Percentiles rank a stretch among this genome's conserved stretches.
phyloP scores from a whole-genome alignment of 495 filamentous ascomycete genomes.

The Penicillium steckii region DNA sequence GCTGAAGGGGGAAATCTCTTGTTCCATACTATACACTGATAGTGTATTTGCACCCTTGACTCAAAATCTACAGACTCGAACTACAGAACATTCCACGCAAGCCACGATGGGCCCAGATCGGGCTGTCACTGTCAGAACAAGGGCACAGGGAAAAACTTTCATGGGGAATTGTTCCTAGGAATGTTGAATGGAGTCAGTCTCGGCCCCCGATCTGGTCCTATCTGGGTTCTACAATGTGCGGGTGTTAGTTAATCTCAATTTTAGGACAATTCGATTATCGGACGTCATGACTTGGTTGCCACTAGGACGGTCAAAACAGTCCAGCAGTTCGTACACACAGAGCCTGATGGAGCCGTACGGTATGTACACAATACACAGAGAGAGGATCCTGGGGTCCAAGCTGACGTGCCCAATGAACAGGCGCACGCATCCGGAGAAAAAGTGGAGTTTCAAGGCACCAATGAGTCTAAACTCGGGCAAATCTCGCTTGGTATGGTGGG shows the following conservation, averaged over 20 bases:
- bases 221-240: no score
- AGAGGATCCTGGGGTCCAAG: conserved; percentile 28
- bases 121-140: no score
- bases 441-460: conserved; percentile 22
- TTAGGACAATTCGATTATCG: neutral
- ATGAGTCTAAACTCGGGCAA: conserved; percentile 18
- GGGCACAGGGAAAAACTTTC: neutral
- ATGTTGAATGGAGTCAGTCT: no score
- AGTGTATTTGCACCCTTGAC: no score
- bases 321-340: conserved; percentile 13
- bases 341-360: conserved; percentile 11
- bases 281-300: conserved; percentile 34
- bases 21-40: no score
- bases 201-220: no score
- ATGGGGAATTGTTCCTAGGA: neutral
- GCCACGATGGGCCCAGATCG: neutral
- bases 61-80: no score
- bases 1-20: no score
- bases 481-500: conserved; percentile 18
- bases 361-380: conserved; percentile 2
- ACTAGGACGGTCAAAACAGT: conserved; percentile 12
- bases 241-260: no score
- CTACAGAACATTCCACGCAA: conserved; percentile 3
- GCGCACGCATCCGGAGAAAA: conserved; percentile 27
- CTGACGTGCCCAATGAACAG: conserved; percentile 24